Conservation (phyloP, 2,329 filamentous ascomycete species). For the Talaromyces sp. region DNA sequence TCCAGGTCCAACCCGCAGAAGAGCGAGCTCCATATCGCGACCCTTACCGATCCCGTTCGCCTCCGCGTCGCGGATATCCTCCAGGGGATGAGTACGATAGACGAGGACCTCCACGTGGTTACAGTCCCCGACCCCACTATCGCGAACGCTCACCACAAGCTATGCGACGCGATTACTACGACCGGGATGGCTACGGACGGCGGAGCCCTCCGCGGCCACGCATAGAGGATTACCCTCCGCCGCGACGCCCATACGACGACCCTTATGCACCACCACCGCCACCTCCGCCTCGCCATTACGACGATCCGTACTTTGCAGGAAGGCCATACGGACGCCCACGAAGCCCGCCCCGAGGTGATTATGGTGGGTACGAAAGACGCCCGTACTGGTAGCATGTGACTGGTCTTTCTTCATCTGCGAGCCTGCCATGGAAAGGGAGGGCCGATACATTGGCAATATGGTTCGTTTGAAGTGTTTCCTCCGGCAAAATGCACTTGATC, state of each 20-base stretch:
- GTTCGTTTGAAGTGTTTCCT: not conserved
- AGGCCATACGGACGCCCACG: conserved; percentile 53
- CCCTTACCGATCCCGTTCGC: conserved; percentile 75
- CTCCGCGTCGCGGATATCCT: conserved; percentile 65
- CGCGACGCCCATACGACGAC: conserved; percentile 58
- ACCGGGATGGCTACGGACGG: conserved; percentile 71
- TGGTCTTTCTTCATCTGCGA: not conserved
- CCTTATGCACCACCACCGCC: conserved; percentile 55
- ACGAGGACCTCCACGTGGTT: conserved; percentile 75
- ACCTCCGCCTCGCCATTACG: conserved; percentile 53
- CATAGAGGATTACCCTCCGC: conserved; percentile 70
- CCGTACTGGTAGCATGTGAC: conserved; percentile 41
- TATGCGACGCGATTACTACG: conserved; percentile 76
- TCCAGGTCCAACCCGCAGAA: conserved; percentile 64
- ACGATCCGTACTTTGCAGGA: conserved; percentile 58
- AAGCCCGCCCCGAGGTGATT: conserved; percentile 40
- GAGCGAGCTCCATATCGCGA: conserved; percentile 65
- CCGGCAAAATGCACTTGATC: not conserved
- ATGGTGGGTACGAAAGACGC: conserved; percentile 43
- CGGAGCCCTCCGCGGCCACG: conserved; percentile 76
- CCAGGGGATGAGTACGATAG: conserved; percentile 78
- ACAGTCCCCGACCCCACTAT: conserved; percentile 81
- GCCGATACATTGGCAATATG: not conserved
- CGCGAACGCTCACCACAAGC: conserved; percentile 78
- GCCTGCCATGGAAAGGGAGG: not conserved